Conservation (phyloP, 208 protist species). For the Trypanosoma platydactyli region DNA sequence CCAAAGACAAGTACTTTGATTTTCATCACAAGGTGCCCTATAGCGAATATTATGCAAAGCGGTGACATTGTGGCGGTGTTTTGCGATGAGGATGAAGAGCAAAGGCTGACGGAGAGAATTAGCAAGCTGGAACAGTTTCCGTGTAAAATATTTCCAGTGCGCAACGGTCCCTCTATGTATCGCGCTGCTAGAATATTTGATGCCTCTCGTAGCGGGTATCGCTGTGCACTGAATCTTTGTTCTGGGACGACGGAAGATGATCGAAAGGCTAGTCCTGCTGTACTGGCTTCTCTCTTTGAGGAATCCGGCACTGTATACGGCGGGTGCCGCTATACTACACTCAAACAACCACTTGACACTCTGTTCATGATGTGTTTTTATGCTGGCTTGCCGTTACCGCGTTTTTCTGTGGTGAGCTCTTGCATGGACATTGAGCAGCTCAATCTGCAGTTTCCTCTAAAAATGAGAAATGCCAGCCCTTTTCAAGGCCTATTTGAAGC, state of each 20-base stretch:
- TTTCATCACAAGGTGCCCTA: slow-evolving; percentile 15
- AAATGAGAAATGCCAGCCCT: slow-evolving; percentile 24
- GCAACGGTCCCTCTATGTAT: slow-evolving; percentile 39
- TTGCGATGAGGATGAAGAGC: slow-evolving; percentile 20
- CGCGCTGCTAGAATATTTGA: slow-evolving; percentile 32
- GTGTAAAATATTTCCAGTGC: slow-evolving; percentile 36
- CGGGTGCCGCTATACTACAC: slow-evolving; percentile 48
- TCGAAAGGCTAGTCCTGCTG: slow-evolving; percentile 33
- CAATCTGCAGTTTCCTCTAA: slow-evolving; percentile 24
- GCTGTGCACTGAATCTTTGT: slow-evolving; percentile 55
- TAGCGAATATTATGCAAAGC: slow-evolving; percentile 17
- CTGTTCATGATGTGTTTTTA: slow-evolving; percentile 83
- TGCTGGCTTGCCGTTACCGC: slow-evolving; percentile 59
- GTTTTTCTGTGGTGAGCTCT: slow-evolving; percentile 44
- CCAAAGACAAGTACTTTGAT: background rate
- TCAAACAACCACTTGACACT: slow-evolving; percentile 59
- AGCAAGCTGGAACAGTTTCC: slow-evolving; percentile 15
- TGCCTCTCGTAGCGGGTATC: slow-evolving; percentile 23
- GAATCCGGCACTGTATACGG: slow-evolving; percentile 40
- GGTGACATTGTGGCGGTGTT: slow-evolving; percentile 35
- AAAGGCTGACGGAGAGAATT: background rate
- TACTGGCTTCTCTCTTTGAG: slow-evolving; percentile 48
- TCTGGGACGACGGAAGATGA: slow-evolving; percentile 33
- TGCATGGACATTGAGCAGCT: slow-evolving; percentile 28
- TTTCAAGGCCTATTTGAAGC: slow-evolving; percentile 25